These are phyloP conservation scores for Hanseniaspora nectarophila DNA, from an alignment of 805 yeast genomes.

Conservation along the genomic window DNA sequence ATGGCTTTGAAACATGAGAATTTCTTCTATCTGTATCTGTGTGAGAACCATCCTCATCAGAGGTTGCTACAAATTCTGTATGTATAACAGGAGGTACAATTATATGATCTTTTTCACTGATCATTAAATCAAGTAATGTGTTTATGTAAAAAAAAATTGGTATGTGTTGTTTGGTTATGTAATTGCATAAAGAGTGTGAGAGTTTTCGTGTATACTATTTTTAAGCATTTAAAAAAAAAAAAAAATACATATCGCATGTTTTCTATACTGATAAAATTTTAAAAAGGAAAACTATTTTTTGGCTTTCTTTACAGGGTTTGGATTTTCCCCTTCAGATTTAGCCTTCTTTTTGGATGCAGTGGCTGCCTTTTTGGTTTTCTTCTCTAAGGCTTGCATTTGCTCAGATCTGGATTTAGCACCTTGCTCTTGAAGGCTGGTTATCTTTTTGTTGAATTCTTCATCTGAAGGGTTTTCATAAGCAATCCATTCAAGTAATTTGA, in stretches of 20 bases:
- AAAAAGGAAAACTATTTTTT: neutral
- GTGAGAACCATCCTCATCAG: neutral
- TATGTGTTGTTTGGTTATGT: neutral
- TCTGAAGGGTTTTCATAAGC: constrained; percentile 20
- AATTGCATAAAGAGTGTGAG: neutral
- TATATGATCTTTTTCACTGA: neutral
- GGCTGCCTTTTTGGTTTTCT: constrained; percentile 32
- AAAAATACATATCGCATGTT: too few species aligned
- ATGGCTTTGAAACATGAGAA: neutral
- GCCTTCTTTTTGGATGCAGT: constrained; percentile 18
- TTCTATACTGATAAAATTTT: too few species aligned
- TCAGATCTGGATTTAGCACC: constrained; percentile 66
- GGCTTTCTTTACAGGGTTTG: neutral
- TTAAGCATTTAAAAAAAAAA: neutral
- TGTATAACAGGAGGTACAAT: neutral
- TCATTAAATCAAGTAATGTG: neutral
- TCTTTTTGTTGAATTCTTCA: constrained; percentile 46
- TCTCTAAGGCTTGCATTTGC: constrained; percentile 53
- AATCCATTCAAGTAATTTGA: constrained; percentile 72
- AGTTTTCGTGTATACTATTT: too few species aligned
- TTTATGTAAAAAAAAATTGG: neutral
- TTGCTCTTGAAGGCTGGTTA: constrained; percentile 36
- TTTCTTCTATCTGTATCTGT: neutral
- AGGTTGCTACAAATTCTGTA: neutral
- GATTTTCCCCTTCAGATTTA: neutral